phyloP scores from a whole-genome alignment of 495 filamentous ascomycete genomes.

The Penicillium maclennaniae region DNA sequence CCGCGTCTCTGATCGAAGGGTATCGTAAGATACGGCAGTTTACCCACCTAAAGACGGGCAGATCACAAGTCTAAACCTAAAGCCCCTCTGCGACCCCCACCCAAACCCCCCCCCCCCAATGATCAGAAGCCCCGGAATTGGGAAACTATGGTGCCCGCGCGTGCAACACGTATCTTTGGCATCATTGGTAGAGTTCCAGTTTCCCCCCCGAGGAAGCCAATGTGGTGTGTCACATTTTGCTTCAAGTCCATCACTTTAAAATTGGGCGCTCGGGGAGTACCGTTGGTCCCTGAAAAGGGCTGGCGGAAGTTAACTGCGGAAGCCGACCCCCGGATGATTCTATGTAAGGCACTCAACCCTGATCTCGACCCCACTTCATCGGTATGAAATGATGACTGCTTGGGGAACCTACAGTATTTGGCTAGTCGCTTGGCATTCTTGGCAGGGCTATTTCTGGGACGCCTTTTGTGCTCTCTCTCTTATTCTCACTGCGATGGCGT shows the following conservation, averaged over 20 bases:
- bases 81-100: neutral
- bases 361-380: neutral
- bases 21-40: neutral
- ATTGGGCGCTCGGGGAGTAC: constrained; percentile 11
- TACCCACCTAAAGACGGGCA: neutral
- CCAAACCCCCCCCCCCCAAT: too few relatives aligned
- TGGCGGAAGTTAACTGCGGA: constrained; percentile 2
- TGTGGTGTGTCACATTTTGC: neutral
- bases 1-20: neutral
- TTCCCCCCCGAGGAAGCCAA: neutral
- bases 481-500: neutral
- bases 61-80: neutral
- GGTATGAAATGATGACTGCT: neutral
- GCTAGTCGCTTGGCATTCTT: neutral
- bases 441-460: neutral
- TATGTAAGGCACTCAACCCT: neutral
- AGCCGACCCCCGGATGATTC: neutral
- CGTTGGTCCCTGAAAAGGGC: constrained; percentile 8
- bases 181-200: constrained; percentile 13
- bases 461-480: neutral
- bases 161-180: constrained; percentile 1
- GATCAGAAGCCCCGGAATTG: neutral
- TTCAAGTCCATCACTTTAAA: neutral
- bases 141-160: constrained; percentile 13
- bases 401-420: neutral